Conservation (phyloP, 2,329 filamentous ascomycete species). For the Aspergillus brasiliensis region DNA sequence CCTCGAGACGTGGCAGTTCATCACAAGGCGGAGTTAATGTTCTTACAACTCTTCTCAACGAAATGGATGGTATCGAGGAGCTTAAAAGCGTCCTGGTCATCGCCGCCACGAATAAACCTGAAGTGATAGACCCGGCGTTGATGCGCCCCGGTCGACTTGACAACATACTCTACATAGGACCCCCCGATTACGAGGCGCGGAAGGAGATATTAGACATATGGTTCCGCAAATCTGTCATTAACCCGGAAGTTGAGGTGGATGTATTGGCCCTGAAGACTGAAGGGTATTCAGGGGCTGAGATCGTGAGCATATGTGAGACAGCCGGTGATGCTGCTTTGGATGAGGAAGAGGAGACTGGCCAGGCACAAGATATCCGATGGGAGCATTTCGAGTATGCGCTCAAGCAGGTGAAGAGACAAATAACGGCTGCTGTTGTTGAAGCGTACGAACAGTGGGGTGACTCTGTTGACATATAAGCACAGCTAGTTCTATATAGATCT, state of each 20-base stretch:
- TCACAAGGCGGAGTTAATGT: conserved; percentile 70
- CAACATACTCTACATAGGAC: conserved; percentile 79
- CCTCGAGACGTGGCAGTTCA: conserved; percentile 55
- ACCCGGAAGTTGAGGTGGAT: conserved; percentile 65
- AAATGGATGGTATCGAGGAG: conserved; percentile 93
- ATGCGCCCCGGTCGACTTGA: conserved; percentile 86
- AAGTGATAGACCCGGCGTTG: conserved; percentile 81
- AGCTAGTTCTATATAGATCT: background rate
- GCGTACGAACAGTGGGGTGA: conserved; percentile 61
- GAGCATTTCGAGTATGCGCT: conserved; percentile 50
- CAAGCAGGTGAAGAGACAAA: conserved; percentile 55
- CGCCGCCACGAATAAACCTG: conserved; percentile 88
- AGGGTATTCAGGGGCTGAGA: conserved; percentile 84
- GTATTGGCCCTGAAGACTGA: conserved; percentile 66
- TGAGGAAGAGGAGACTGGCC: conserved; percentile 49
- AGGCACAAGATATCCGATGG: conserved; percentile 40
- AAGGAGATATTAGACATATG: conserved; percentile 75
- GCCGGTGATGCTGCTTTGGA: conserved; percentile 56
- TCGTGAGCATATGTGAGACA: conserved; percentile 62
- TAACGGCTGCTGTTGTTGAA: conserved; percentile 60
- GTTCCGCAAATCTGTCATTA: conserved; percentile 62
- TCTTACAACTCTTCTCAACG: conserved; percentile 83
- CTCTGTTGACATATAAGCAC: conserved; percentile 14
- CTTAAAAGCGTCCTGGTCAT: conserved; percentile 82
- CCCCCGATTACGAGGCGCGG: conserved; percentile 72